Evolutionary conservation across 352 stramenopile genomes (phyloP).

Genomic region (Elongisporangium senticosum): DNA sequence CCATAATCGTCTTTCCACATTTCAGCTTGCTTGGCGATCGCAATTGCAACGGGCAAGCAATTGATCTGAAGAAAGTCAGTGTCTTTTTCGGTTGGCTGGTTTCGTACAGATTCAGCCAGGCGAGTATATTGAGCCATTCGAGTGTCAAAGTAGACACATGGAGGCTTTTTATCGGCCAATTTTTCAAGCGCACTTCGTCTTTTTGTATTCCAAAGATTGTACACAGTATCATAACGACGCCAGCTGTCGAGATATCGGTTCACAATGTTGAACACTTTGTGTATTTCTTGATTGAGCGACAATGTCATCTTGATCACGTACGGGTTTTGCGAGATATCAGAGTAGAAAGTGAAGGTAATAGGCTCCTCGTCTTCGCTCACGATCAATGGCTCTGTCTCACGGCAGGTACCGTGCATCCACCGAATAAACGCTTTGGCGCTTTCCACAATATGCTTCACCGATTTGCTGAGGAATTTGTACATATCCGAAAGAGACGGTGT

Average conservation of each 20-base stretch:
- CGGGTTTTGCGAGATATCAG: slow-evolving; percentile 93
- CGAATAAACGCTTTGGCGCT: slow-evolving; percentile 91
- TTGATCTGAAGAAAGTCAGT: slow-evolving; percentile 95
- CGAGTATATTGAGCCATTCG: slow-evolving; percentile 88
- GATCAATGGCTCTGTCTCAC: slow-evolving; percentile 83
- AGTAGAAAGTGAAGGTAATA: slow-evolving; percentile 92
- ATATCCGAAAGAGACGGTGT: slow-evolving; percentile 92
- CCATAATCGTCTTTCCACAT: slow-evolving; percentile 95
- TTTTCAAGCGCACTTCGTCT: slow-evolving; percentile 87
- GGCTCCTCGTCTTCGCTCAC: slow-evolving; percentile 93
- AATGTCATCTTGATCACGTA: slow-evolving; percentile 96
- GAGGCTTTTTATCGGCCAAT: slow-evolving; percentile 88
- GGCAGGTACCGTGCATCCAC: slow-evolving; percentile 95
- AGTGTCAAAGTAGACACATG: slow-evolving; percentile 93
- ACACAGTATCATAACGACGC: slow-evolving; percentile 92
- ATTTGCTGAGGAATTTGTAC: slow-evolving; percentile 95
- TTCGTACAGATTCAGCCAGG: slow-evolving; percentile 84
- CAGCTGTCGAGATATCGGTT: slow-evolving; percentile 94
- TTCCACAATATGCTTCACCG: slow-evolving; percentile 92
- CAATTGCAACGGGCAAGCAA: slow-evolving; percentile 81
- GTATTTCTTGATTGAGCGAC: slow-evolving; percentile 91
- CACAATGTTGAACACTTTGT: slow-evolving; percentile 93
- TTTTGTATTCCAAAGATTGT: slow-evolving; percentile 94
- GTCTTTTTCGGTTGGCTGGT: slow-evolving; percentile 89
- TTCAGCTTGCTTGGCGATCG: slow-evolving; percentile 89